Evolutionary conservation across 805 yeast genomes (phyloP).

Genomic region (Spathaspora gorwiae): DNA sequence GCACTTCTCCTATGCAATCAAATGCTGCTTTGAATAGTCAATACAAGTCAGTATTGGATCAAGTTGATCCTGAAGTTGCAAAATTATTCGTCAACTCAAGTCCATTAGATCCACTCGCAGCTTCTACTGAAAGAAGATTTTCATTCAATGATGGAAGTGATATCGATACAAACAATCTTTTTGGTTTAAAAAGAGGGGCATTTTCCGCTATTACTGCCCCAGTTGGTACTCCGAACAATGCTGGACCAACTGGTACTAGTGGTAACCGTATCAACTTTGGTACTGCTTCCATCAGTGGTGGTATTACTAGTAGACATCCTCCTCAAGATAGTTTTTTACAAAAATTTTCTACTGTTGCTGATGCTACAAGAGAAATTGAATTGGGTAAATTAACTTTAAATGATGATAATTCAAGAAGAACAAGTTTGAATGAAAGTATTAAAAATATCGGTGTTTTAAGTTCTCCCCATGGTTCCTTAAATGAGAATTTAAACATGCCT

Average conservation of each 20-base stretch:
- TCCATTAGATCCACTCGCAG: slow-evolving; percentile 4
- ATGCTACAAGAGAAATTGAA: slow-evolving; percentile 65
- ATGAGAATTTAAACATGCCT: slow-evolving; percentile 40
- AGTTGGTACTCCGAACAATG: slow-evolving; percentile 19
- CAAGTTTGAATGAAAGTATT: slow-evolving; percentile 41
- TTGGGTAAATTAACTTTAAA: slow-evolving; percentile 27
- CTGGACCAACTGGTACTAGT: slow-evolving; percentile 13
- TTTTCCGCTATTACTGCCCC: slow-evolving; percentile 46
- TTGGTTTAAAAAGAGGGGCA: slow-evolving; percentile 45
- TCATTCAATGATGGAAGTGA: slow-evolving; percentile 43
- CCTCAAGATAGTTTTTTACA: slow-evolving; percentile 51
- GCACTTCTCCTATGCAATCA: slow-evolving; percentile 18
- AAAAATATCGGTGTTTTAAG: slow-evolving; percentile 15
- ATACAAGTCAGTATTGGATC: slow-evolving; percentile 31
- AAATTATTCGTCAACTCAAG: slow-evolving; percentile 19
- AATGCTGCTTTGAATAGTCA: slow-evolving; percentile 10
- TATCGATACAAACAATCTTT: slow-evolving; percentile 28
- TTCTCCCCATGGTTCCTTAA: slow-evolving; percentile 38
- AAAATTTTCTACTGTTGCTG: slow-evolving; percentile 62
- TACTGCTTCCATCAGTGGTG: slow-evolving; percentile 60
- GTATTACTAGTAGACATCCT: slow-evolving; percentile 44
- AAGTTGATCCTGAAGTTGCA: slow-evolving; percentile 39
- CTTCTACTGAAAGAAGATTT: slow-evolving; percentile 26
- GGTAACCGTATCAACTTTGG: slow-evolving; percentile 37
- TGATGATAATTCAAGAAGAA: slow-evolving; percentile 37